Conservation (phyloP, 2,329 filamentous ascomycete genomes). For the Amauroascus verrucosus region DNA sequence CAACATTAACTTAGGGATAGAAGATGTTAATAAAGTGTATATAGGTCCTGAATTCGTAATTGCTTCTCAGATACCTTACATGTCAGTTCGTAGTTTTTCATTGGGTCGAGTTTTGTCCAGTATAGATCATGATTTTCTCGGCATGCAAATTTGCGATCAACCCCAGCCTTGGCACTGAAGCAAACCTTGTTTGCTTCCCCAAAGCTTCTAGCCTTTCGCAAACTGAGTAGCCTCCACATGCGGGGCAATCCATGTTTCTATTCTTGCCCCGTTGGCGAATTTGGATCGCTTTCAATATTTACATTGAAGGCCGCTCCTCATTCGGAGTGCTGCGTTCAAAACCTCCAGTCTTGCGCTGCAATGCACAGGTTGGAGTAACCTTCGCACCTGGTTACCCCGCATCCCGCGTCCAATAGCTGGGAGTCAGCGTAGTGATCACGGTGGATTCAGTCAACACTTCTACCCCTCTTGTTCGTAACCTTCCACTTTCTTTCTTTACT, state of each 20-base stretch:
- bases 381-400: not conserved
- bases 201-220: not conserved
- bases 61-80: no score
- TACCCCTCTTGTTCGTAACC: not conserved
- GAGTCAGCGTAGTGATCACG: not conserved
- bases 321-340: not conserved
- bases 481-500: not conserved
- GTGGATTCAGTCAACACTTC: not conserved
- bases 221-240: not conserved
- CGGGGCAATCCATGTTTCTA: not conserved
- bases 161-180: not conserved
- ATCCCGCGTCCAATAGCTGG: not conserved
- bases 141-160: no score
- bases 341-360: not conserved
- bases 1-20: conserved; percentile 19
- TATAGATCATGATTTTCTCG: no score
- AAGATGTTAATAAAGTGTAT: not conserved
- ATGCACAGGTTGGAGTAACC: not conserved
- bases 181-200: not conserved
- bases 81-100: no score
- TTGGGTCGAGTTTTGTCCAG: no score
- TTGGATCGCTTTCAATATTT: not conserved
- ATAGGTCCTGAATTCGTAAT: not conserved
- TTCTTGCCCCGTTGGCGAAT: not conserved
- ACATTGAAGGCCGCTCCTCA: not conserved